These are phyloP conservation scores for Chrysoporthe puriensis DNA, from an alignment of 2,329 filamentous ascomycete genomes.

Conservation along the genomic window DNA sequence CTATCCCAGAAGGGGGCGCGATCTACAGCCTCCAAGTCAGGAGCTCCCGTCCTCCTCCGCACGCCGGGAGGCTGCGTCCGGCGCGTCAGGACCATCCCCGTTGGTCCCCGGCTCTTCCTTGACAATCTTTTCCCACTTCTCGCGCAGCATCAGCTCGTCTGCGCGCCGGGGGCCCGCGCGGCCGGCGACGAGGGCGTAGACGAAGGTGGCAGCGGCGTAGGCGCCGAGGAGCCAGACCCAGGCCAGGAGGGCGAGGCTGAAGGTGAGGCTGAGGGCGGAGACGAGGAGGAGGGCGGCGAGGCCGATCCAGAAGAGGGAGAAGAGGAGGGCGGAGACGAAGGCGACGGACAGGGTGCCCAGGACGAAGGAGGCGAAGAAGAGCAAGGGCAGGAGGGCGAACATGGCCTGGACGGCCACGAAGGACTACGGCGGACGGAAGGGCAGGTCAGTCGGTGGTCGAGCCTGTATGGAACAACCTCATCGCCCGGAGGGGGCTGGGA, in stretches of 20 bases:
- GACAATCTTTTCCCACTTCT: constrained; percentile 24
- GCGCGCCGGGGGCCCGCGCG: constrained; percentile 30
- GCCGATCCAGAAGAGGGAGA: constrained; percentile 69
- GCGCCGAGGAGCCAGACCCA: constrained; percentile 70
- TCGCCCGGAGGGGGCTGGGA: too few relatives aligned
- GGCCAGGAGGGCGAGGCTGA: constrained; percentile 62
- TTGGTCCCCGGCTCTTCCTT: not conserved
- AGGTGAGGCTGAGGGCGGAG: constrained; percentile 69
- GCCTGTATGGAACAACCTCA: too few relatives aligned
- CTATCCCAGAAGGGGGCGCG: not conserved
- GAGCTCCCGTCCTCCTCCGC: not conserved
- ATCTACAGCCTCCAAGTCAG: not conserved
- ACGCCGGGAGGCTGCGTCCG: not conserved
- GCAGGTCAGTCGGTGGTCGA: not conserved
- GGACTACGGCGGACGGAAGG: constrained; percentile 50
- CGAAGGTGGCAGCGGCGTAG: constrained; percentile 55
- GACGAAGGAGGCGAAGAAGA: constrained; percentile 70
- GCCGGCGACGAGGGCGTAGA: constrained; percentile 42
- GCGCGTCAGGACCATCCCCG: not conserved
- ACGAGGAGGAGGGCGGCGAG: constrained; percentile 69
- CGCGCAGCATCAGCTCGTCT: constrained; percentile 11
- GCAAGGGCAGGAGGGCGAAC: constrained; percentile 68
- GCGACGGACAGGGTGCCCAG: constrained; percentile 66
- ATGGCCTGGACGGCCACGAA: constrained; percentile 69
- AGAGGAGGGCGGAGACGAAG: constrained; percentile 63